These are phyloP conservation scores for Westerdykella sp. DNA, from an alignment of 2,329 filamentous ascomycete species.

Conservation along the genomic window DNA sequence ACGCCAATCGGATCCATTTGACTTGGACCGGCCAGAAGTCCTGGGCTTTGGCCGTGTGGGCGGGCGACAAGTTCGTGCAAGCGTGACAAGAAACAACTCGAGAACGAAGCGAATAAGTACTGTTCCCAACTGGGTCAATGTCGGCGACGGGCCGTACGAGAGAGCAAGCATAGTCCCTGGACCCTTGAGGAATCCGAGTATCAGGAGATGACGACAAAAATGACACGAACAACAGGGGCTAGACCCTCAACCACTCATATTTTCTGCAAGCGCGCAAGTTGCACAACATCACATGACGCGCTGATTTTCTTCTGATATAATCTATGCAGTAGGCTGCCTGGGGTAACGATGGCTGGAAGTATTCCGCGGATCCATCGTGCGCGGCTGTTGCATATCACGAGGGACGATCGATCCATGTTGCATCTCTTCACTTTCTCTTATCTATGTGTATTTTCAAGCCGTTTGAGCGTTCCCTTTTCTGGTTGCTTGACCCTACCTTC, in stretches of 20 bases:
- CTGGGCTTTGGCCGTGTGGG: constrained; percentile 28
- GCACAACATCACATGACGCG: constrained; percentile 6
- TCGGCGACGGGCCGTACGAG: constrained; percentile 16
- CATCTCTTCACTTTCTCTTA: too few species aligned
- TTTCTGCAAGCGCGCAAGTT: constrained; percentile 8
- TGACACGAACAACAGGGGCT: not conserved
- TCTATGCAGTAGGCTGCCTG: constrained; percentile 1
- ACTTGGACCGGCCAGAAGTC: constrained; percentile 37
- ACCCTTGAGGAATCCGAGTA: constrained; percentile 13
- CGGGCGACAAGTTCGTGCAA: constrained; percentile 23
- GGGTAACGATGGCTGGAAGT: constrained; percentile 28
- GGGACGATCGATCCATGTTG: too few species aligned
- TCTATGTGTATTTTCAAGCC: too few species aligned
- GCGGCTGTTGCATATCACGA: not conserved
- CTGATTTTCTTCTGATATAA: constrained; percentile 4
- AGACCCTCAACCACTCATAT: constrained; percentile 1
- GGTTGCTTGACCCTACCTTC: too few species aligned
- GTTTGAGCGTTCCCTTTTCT: too few species aligned
- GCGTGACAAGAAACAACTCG: constrained; percentile 24
- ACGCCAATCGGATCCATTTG: constrained; percentile 37
- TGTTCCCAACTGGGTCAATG: constrained; percentile 24
- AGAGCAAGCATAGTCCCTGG: constrained; percentile 11
- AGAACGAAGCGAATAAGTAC: constrained; percentile 24
- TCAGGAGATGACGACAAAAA: constrained; percentile 14
- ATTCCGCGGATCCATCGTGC: constrained; percentile 22